These are phyloP conservation scores for Keithomyces neogunnii DNA, from an alignment of 2,329 filamentous ascomycete species.

Conservation along the genomic window DNA sequence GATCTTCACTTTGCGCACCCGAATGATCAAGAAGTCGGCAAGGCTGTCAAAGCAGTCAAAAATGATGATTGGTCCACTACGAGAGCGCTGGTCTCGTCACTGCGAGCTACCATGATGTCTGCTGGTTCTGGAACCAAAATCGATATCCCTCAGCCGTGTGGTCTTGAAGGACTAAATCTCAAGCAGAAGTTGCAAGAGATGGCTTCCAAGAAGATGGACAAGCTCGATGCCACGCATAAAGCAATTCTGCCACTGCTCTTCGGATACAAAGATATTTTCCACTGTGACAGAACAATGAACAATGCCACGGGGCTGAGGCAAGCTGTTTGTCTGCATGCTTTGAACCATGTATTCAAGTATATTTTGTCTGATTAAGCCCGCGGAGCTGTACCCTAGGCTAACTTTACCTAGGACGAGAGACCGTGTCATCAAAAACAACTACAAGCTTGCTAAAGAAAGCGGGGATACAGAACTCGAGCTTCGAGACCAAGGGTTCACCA, in stretches of 20 bases:
- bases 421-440: constrained; percentile 85
- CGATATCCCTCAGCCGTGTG: constrained; percentile 21
- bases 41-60: constrained; percentile 42
- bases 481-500: constrained; percentile 89
- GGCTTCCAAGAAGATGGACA: constrained; percentile 42
- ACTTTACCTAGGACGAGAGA: constrained; percentile 60
- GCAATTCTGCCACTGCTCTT: constrained; percentile 65
- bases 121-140: constrained; percentile 31
- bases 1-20: constrained; percentile 69
- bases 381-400: background rate
- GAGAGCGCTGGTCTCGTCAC: constrained; percentile 36
- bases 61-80: constrained; percentile 42
- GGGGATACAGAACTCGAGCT: constrained; percentile 60
- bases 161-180: constrained; percentile 61
- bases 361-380: constrained; percentile 14
- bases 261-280: constrained; percentile 73
- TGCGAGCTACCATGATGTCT: constrained; percentile 37
- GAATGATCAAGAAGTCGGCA: constrained; percentile 50
- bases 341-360: constrained; percentile 88
- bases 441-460: constrained; percentile 61
- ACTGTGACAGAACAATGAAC: constrained; percentile 59
- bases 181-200: constrained; percentile 48
- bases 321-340: constrained; percentile 69
- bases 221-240: constrained; percentile 55
- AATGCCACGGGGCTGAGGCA: constrained; percentile 64